These are phyloP conservation scores for Candida takata DNA, from an alignment of 805 yeast species.

Conservation along the genomic window DNA sequence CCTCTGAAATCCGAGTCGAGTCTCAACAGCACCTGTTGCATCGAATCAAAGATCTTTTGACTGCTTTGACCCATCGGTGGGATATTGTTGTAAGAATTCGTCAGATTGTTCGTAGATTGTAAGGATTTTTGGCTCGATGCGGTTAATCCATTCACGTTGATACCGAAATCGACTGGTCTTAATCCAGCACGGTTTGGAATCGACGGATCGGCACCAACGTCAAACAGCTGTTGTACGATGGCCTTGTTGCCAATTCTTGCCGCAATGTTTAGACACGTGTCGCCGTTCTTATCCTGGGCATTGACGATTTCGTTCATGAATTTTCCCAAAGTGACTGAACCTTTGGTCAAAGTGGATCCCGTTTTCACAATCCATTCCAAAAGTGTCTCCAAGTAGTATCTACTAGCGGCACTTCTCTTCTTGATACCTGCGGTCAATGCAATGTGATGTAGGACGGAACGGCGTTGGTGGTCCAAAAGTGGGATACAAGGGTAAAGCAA, in stretches of 20 bases:
- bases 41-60: conserved; percentile 40
- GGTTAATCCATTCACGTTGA: conserved; percentile 33
- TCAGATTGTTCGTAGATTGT: background rate
- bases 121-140: conserved; percentile 1
- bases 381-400: conserved; percentile 64
- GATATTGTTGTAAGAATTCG: background rate
- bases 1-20: conserved; percentile 53
- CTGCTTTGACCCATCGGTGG: conserved; percentile 16
- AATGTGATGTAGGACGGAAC: conserved; percentile 84
- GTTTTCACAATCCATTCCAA: conserved; percentile 71
- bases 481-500: conserved; percentile 69
- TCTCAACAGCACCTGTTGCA: conserved; percentile 42
- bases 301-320: conserved; percentile 71
- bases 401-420: conserved; percentile 64
- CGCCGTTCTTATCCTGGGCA: conserved; percentile 89
- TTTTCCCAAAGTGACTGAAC: conserved; percentile 43
- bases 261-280: conserved; percentile 89
- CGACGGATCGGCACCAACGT: conserved; percentile 80
- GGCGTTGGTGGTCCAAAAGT: conserved; percentile 57
- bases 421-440: conserved; percentile 72
- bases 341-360: conserved; percentile 38
- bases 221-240: conserved; percentile 72
- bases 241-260: conserved; percentile 81
- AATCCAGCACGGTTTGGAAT: conserved; percentile 81
- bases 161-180: conserved; percentile 81